Evolutionary conservation across 805 yeast species (phyloP), one percentile per base, ranked within the genome.

Genomic region (Scheffersomyces spartinae): DNA sequence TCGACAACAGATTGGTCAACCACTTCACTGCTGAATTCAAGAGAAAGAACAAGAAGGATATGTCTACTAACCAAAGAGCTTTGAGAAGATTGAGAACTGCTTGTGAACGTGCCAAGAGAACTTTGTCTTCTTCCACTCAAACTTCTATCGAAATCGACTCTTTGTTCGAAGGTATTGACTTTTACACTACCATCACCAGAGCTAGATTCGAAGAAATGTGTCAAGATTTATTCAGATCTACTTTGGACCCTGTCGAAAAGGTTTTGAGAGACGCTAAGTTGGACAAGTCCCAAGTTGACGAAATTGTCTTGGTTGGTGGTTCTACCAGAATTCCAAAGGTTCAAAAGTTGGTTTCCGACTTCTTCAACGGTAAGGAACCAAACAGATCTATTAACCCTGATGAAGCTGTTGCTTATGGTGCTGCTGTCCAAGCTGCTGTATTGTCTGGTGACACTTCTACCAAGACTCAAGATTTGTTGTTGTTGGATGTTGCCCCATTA

Each of bases 331-430:
- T 60, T 52, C 67, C 67, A 51, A 60, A 60, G 54, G 59, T 60
- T 47, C 67, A 60, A 45, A 60, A 60, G 49, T 57, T 60, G 49
- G 58, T 60, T 47, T 59, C 65, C 35, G 67, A 59, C 53, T 60
- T 58, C 60, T 60, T 60, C 39, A 64, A 60, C 33, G 67, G 67
- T 54, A 60, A 60, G 51, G 63, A 58, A 47, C 58, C 59, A 44
- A 64, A 60, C 48, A 60, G 57, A 50, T 58, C 64, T 30, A 60
- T 60, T 39, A 60, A 60, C 63, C 66, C 66, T 29, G 66, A 60
- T 54, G 66, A 60, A 50, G 66, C 66, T 46, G 66, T 60, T 45
- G 66, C 66, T 38, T 60, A 59, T 53, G 66, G 66, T 58, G 66
- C 65, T 36, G 65, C 65, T 35, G 66, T 59, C 33, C 66, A 60